Evolutionary conservation across 305 asterid species (phyloP), one percentile per base, ranked within the genome.

Genomic region (Fraxinus paxiana): DNA sequence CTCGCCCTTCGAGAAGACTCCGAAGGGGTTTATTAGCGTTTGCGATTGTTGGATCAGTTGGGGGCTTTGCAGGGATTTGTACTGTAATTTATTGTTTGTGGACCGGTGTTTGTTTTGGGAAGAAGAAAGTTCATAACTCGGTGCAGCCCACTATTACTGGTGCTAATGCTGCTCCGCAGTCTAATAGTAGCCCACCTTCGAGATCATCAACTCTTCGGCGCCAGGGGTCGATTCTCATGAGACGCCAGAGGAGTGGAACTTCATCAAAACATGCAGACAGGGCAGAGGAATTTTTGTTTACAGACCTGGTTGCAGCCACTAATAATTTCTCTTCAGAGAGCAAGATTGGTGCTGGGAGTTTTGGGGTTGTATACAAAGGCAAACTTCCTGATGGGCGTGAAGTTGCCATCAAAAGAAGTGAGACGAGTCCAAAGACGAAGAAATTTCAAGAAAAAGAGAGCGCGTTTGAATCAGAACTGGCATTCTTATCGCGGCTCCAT

Each of bases 211-310:
- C 99, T 8, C 90, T 96, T 1, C 78, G 94, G 85, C 92, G 98
- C 43, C 97, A 94, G 51, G 95, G 92, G 0, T 96, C 99, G 9
- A 85, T 92, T 35, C 79, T 94, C 2, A 91, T 94, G 94, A 86
- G 99, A 88, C 90, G 99, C 4, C 98, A 96, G 61, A 87, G 97
- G 87, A 96, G 99, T 59, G 99, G 98, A 37, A 89, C 98, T 2
- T 96, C 99, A 1, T 83, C 95, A 0, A 94, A 92, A 67, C 98
- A 90, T 75, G 69, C 95, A 0, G 99, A 96, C 38, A 88, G 84
- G 81, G 98, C 96, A 1, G 98, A 92, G 90, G 98, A 96, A 82
- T 94, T 89, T 54, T 2, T 65, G 41, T 87, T 96, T 84, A 82
- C 91, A 0, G 95, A 96, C 80, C 95, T 96, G 13, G 86, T 82